Percentiles rank a stretch among this genome's conserved stretches.
phyloP scores from a whole-genome alignment of 2,329 filamentous ascomycete genomes.

The Alternaria gaisen region DNA sequence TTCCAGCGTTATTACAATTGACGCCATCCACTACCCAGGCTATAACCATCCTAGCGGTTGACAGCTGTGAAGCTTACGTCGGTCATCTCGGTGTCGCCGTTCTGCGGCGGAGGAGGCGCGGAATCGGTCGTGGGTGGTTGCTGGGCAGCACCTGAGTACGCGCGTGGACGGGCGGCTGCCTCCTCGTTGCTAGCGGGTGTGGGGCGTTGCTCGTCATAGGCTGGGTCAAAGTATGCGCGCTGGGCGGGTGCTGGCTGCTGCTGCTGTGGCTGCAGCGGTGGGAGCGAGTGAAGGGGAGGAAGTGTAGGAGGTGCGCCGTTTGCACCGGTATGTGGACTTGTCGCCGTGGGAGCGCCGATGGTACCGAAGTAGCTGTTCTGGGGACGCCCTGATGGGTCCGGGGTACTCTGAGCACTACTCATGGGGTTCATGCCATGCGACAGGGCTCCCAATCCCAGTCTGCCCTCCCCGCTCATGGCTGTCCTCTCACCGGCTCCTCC shows the following conservation, averaged over 20 bases:
- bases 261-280: conserved; percentile 36
- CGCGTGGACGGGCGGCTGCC: conserved; percentile 35
- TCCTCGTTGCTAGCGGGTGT: conserved; percentile 34
- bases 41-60: conserved; percentile 41
- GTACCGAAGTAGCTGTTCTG: conserved; percentile 44
- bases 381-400: conserved; percentile 43
- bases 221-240: conserved; percentile 44
- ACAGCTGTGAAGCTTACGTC: conserved; percentile 52
- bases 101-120: conserved; percentile 34
- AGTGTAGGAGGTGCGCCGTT: conserved; percentile 38
- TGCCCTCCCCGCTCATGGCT: neutral
- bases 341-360: conserved; percentile 28
- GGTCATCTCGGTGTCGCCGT: conserved; percentile 55
- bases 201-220: conserved; percentile 43
- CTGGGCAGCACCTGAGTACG: conserved; percentile 40
- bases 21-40: neutral
- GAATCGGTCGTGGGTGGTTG: conserved; percentile 25
- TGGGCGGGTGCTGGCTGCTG: conserved; percentile 21
- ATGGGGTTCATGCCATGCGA: conserved; percentile 37
- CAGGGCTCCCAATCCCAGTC: conserved; percentile 2
- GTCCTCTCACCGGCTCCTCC: conserved; percentile 9
- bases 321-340: conserved; percentile 38
- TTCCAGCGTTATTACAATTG: neutral
- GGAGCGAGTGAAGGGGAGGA: conserved; percentile 38
- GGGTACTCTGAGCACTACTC: conserved; percentile 51